Percentiles rank a stretch among this genome's conserved stretches.
Conservation (phyloP, 768 basidiomycete genomes). For the Russula sp. region DNA sequence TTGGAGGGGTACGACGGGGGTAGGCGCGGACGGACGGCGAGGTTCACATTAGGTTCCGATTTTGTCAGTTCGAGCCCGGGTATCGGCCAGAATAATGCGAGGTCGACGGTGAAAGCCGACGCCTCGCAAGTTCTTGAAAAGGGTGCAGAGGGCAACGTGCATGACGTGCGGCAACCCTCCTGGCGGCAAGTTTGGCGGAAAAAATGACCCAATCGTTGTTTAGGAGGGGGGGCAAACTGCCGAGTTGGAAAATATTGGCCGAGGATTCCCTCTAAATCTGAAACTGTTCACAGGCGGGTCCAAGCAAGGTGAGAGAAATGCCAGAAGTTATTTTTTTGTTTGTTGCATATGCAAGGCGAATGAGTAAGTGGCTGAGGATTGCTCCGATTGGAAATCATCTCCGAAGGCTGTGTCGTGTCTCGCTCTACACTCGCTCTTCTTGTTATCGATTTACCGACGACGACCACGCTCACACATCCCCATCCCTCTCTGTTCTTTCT, state of each 20-base stretch:
- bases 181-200: neutral
- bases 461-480: neutral
- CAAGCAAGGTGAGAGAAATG: neutral
- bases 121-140: neutral
- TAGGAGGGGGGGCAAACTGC: neutral
- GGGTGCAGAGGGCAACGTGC: conserved; percentile 11
- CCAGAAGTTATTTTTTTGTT: too few species aligned
- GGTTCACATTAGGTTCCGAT: neutral
- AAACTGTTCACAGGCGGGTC: too few species aligned
- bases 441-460: neutral
- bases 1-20: neutral
- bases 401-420: conserved; percentile 6
- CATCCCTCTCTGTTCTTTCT: conserved; percentile 5
- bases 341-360: too few species aligned
- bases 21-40: neutral
- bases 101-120: neutral
- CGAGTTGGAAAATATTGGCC: neutral
- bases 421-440: neutral
- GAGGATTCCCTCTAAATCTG: too few species aligned
- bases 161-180: conserved; percentile 14
- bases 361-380: too few species aligned
- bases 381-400: neutral
- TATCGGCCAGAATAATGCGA: neutral
- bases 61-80: conserved; percentile 12
- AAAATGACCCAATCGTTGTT: neutral